Evolutionary conservation across 2,329 filamentous ascomycete genomes (phyloP).

Genomic region (Ophiostoma tasmaniense): DNA sequence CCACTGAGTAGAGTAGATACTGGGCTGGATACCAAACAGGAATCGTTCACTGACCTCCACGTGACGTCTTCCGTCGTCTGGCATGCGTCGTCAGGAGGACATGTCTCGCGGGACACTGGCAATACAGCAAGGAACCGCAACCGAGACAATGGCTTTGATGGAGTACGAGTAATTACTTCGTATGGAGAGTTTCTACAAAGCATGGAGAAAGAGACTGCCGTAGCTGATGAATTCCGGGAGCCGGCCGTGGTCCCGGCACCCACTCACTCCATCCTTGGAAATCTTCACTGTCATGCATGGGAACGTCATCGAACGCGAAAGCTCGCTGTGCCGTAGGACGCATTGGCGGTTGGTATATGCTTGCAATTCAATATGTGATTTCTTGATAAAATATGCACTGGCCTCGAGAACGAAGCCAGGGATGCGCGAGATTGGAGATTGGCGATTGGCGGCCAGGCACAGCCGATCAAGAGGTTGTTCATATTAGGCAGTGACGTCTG

Average conservation of each 20-base stretch:
- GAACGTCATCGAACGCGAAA: constrained; percentile 12
- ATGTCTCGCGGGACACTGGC: neutral
- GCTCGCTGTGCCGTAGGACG: constrained; percentile 8
- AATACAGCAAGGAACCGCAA: neutral
- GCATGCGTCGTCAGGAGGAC: neutral
- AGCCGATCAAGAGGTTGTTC: no score
- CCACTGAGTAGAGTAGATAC: no score
- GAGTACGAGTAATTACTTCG: no score
- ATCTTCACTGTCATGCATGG: neutral
- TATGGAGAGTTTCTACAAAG: no score
- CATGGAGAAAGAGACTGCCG: no score
- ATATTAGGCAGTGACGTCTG: neutral
- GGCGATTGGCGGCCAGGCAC: neutral
- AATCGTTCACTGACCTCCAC: neutral
- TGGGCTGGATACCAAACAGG: no score
- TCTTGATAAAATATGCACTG: no score
- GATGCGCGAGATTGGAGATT: neutral
- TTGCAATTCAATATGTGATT: no score
- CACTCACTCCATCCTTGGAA: neutral
- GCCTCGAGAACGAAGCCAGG: neutral
- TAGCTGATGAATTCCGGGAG: neutral
- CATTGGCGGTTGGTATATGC: neutral
- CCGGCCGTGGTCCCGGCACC: neutral
- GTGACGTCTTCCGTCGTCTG: neutral
- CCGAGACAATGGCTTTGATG: no score